phyloP scores from a whole-genome alignment of 306 rosid species.

The Vicia villosa region DNA sequence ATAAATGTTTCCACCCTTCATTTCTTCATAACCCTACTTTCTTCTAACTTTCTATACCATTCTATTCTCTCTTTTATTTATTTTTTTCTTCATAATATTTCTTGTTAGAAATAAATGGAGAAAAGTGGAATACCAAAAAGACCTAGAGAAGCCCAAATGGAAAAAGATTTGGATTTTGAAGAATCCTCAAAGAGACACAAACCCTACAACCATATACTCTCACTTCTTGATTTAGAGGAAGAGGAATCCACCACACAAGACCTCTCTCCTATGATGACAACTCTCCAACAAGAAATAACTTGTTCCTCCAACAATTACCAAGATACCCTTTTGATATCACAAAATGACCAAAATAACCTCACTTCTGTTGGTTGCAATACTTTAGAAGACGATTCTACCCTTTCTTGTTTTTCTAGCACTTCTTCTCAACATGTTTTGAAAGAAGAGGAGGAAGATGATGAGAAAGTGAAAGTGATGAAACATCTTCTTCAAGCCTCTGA shows the following conservation, averaged over 20 bases:
- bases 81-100: background rate
- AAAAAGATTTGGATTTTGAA: conserved; percentile 38
- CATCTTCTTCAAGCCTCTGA: conserved; percentile 88
- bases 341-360: conserved; percentile 24
- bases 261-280: conserved; percentile 59
- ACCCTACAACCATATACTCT: conserved; percentile 61
- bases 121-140: conserved; percentile 53
- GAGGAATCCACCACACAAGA: conserved; percentile 66
- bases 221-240: conserved; percentile 77
- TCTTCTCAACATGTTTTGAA: conserved; percentile 24
- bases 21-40: background rate
- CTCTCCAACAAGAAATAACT: conserved; percentile 72
- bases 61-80: too few relatives aligned
- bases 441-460: conserved; percentile 48
- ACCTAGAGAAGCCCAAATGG: conserved; percentile 45
- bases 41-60: background rate
- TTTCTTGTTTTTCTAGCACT: background rate
- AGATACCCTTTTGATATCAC: conserved; percentile 19
- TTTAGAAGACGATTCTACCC: conserved; percentile 31
- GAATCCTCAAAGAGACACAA: conserved; percentile 58
- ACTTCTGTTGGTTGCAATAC: background rate
- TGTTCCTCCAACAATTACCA: conserved; percentile 1
- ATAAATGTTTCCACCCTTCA: conserved; percentile 32
- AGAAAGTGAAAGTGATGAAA: conserved; percentile 64
- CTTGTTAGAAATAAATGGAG: conserved; percentile 39